A percentile compares a stretch with the other conserved stretches of the same genome.
These are phyloP conservation scores for Sphaerosporella brunnea DNA, from an alignment of 495 filamentous ascomycete genomes.

Conservation along the genomic window DNA sequence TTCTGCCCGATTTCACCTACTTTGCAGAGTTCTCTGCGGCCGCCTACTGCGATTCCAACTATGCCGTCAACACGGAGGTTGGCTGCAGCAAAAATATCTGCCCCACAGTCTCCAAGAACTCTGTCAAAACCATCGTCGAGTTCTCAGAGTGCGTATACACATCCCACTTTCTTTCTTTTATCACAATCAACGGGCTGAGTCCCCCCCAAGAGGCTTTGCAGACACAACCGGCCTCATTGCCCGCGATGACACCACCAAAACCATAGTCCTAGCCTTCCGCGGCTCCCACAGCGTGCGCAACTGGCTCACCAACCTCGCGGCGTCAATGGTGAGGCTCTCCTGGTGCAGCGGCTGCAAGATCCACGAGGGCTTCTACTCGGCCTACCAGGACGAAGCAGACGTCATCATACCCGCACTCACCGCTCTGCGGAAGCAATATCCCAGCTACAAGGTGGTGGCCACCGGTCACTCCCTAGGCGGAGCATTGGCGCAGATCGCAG, in stretches of 20 bases:
- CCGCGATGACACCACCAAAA: constrained; percentile 40
- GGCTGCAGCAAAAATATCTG: constrained; percentile 44
- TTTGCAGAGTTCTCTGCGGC: constrained; percentile 55
- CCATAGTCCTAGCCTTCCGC: constrained; percentile 52
- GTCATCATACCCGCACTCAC: constrained; percentile 31
- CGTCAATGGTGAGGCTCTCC: background rate
- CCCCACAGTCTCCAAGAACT: constrained; percentile 38
- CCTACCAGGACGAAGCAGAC: constrained; percentile 33
- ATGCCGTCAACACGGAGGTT: constrained; percentile 29
- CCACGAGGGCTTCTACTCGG: constrained; percentile 38
- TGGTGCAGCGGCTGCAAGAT: constrained; percentile 34
- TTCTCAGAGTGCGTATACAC: constrained; percentile 40
- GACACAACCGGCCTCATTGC: constrained; percentile 56
- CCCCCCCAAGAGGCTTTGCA: constrained; percentile 37
- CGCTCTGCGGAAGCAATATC: constrained; percentile 25
- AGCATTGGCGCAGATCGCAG: constrained; percentile 42
- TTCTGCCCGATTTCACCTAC: constrained; percentile 33
- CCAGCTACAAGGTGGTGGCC: constrained; percentile 33
- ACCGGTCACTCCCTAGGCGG: constrained; percentile 47
- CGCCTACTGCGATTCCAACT: constrained; percentile 46
- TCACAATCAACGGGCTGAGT: too few species aligned
- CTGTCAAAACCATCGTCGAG: constrained; percentile 38
- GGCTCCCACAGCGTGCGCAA: constrained; percentile 46
- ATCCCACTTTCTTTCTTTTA: background rate
- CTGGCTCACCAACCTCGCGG: constrained; percentile 46